Base-by-base conservation (phyloP, 305 asterid species). In the Solanum hybrid region DNA sequence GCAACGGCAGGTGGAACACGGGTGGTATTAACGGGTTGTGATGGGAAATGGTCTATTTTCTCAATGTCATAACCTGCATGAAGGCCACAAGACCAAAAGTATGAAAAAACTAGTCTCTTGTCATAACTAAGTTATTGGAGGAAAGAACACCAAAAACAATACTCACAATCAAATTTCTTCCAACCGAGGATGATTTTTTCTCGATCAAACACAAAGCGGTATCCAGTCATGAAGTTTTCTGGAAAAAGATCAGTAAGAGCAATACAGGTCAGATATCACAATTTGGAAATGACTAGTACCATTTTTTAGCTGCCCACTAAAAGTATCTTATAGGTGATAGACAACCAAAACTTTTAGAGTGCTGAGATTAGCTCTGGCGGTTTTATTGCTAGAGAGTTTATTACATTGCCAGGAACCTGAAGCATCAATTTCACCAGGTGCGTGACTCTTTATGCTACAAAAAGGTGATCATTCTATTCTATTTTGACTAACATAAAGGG, bases 221-320 rank as follows among this genome's bases (percentile, higher is more conserved):
- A 95, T 87, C 99, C 98, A 33, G 96, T 94, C 98, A 97, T 95
- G 41, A 95, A 96, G 92, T 97, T 97, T 91, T 97, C 99, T 97
- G 96, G 85, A 86, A 61, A 75, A 76, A 39, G 26, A 61, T 26
- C 83, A 70, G 84, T 38, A 81, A 77, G n/a, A 76, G 72, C 31
- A 41, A 75, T 11, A 57, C 76, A 41, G 72, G 75, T 51, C 39
- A 31, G 41, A 20, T 31, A 51, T 20, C 88, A 51, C 41, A 31
- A 10, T 84, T 61, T 84, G 88, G 38, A 29, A 29, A 29, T 84
- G 88, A 84, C 22, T 38, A 38, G 13, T 37, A 37, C 86, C 33
- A 80, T 38, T 37, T 79, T 80, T 80, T 14, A 38, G 68, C 68
- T 6, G 33, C 24, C 86, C 65, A 24, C 68, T 38, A 24, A 12